phyloP scores from a whole-genome alignment of 148 eudicot genomes.

The Mesembryanthemum crystallinum region DNA sequence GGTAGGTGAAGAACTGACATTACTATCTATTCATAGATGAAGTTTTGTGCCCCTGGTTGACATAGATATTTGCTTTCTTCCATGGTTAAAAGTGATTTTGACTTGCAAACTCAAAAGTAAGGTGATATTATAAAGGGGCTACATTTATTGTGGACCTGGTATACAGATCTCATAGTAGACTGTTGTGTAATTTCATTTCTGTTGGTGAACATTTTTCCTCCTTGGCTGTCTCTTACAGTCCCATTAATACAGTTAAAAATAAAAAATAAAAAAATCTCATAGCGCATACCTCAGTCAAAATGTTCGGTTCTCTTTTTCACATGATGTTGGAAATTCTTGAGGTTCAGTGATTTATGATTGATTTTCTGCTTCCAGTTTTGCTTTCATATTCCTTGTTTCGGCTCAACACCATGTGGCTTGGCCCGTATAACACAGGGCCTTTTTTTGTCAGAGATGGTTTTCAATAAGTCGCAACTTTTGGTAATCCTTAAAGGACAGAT shows the following conservation, averaged over 20 bases:
- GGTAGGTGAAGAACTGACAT: constrained; percentile 41
- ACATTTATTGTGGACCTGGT: not conserved
- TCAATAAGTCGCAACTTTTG: not conserved
- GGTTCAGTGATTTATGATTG: not conserved
- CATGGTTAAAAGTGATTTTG: not conserved
- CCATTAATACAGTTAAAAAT: too few relatives aligned
- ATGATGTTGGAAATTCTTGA: not conserved
- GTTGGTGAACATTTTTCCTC: too few relatives aligned
- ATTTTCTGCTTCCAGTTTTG: not conserved
- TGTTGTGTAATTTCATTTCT: not conserved
- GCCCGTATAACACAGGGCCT: not conserved
- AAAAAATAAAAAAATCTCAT: too few relatives aligned
- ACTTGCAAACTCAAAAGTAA: not conserved
- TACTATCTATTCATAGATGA: constrained; percentile 4
- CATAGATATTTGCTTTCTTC: constrained; percentile 1
- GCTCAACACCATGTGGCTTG: not conserved
- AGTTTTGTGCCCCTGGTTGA: not conserved
- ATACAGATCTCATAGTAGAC: not conserved
- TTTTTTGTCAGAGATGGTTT: not conserved
- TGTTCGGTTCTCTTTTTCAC: not conserved
- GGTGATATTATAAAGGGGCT: not conserved
- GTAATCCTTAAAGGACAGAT: not conserved
- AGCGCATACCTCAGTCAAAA: too few relatives aligned
- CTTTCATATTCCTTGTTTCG: not conserved
- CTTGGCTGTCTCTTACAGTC: too few relatives aligned